A percentile compares a stretch with the other conserved stretches of the same genome.
Conservation (phyloP, 1,284 basidiomycete genomes). For the Marasmius tenuissimus region DNA sequence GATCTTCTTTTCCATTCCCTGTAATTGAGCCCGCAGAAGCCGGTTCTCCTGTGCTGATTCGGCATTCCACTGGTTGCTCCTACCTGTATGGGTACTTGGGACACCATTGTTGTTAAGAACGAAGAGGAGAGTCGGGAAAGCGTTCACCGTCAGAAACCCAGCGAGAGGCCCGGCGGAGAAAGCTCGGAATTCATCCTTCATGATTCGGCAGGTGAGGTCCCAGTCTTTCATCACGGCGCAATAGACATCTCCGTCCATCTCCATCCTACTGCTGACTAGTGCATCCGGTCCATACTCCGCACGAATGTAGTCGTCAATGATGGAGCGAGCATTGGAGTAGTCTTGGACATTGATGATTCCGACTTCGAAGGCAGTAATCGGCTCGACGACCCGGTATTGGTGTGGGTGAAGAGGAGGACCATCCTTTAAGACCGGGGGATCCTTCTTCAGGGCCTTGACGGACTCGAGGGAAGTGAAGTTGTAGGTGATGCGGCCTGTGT, state of each 20-base stretch:
- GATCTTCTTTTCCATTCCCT: background rate
- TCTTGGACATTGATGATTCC: background rate
- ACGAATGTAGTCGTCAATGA: background rate
- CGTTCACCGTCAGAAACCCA: background rate
- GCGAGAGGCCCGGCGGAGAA: background rate
- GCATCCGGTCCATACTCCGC: background rate
- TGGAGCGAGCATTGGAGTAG: background rate
- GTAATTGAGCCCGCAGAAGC: background rate
- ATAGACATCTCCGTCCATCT: background rate
- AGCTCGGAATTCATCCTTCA: background rate
- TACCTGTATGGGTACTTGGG: background rate
- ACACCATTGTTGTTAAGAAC: background rate
- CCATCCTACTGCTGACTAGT: background rate
- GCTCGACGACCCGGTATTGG: background rate
- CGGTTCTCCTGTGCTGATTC: background rate
- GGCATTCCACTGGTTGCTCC: background rate
- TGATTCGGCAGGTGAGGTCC: background rate
- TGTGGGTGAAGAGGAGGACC: background rate
- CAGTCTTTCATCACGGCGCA: background rate
- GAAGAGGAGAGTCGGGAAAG: background rate
- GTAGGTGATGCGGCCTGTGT: background rate
- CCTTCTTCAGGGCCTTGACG: background rate
- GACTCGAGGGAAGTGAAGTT: background rate
- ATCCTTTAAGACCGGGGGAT: background rate
- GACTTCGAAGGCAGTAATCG: background rate